Conservation (phyloP, 495 filamentous ascomycete species). For the Aspergillus sclerotioniger region DNA sequence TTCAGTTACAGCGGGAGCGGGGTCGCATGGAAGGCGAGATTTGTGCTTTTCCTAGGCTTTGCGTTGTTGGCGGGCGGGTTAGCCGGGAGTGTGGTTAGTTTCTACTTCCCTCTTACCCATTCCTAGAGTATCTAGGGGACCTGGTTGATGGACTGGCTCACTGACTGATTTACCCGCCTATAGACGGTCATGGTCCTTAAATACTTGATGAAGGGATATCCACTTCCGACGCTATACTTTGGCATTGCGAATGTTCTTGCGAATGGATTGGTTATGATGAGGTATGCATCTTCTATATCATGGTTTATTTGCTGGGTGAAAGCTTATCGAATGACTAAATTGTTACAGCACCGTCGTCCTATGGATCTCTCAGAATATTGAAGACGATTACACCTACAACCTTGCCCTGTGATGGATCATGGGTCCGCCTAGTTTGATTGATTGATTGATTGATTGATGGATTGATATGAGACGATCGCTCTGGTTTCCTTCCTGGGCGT, state of each 20-base stretch:
- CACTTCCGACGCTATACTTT: constrained; percentile 85
- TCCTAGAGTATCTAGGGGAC: neutral
- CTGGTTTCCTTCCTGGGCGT: neutral
- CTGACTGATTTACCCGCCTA: constrained; percentile 8
- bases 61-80: constrained; percentile 91
- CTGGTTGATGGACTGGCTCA: constrained; percentile 2
- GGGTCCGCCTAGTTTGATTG: neutral
- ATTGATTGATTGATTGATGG: neutral
- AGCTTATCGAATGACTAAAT: no score
- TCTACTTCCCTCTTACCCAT: neutral
- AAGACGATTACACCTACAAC: constrained; percentile 98
- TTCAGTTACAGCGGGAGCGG: constrained; percentile 83
- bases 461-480: neutral
- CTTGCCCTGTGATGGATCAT: constrained; percentile 68
- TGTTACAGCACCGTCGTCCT: constrained; percentile 72
- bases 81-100: constrained; percentile 75
- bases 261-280: constrained; percentile 84
- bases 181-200: constrained; percentile 85
- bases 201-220: constrained; percentile 76
- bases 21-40: constrained; percentile 93
- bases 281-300: constrained; percentile 49
- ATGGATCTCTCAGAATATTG: constrained; percentile 98
- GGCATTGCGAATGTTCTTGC: constrained; percentile 90
- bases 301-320: neutral
- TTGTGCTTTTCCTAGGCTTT: constrained; percentile 95